A percentile compares a stretch with the other conserved stretches of the same genome.
Conservation (phyloP, 805 yeast genomes). For the Myxozyma vanderwaltii region DNA sequence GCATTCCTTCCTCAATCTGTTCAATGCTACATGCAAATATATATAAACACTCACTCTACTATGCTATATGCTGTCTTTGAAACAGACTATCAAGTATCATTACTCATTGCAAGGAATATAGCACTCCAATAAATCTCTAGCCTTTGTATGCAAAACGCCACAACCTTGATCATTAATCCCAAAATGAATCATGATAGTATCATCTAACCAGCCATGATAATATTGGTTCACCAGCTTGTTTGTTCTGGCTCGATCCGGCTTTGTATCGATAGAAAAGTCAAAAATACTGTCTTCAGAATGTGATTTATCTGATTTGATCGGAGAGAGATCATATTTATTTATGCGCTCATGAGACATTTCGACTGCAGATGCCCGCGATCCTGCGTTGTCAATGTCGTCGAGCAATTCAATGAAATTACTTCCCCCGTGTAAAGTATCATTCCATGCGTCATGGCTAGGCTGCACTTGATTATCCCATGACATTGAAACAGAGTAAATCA, state of each 20-base stretch:
- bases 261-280: background rate
- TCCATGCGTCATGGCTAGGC: conserved; percentile 16
- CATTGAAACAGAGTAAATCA: conserved; percentile 26
- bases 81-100: too few relatives aligned
- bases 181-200: conserved; percentile 22
- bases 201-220: conserved; percentile 31
- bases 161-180: conserved; percentile 21
- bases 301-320: too few relatives aligned
- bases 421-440: conserved; percentile 23
- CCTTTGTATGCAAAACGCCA: conserved; percentile 20
- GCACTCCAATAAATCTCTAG: conserved; percentile 24
- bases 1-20: too few relatives aligned
- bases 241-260: background rate
- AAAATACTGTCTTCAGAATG: too few relatives aligned
- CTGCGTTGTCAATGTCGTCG: conserved; percentile 1
- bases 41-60: too few relatives aligned
- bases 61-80: too few relatives aligned
- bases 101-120: background rate
- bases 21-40: too few relatives aligned
- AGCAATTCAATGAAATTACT: background rate
- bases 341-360: too few relatives aligned
- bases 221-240: conserved; percentile 22
- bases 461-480: conserved; percentile 16
- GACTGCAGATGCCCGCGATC: background rate
- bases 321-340: too few relatives aligned